phyloP scores from a whole-genome alignment of 176 grass and related monocot species.

The Ensete glaucum region DNA sequence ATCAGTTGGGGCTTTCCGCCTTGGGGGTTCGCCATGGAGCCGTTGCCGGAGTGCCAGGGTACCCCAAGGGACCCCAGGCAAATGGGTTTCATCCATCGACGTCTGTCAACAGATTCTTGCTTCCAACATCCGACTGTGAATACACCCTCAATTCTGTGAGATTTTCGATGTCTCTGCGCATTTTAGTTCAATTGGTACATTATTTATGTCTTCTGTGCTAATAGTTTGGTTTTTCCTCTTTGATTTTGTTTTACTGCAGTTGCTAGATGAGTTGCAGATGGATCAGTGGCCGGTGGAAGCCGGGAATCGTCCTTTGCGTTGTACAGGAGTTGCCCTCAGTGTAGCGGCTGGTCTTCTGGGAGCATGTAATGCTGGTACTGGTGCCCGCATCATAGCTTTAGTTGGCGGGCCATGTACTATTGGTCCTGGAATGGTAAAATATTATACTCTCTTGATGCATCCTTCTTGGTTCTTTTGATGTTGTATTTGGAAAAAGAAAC shows the following conservation, averaged over 20 bases:
- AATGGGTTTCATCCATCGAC: conserved; percentile 57
- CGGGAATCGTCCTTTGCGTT: conserved; percentile 63
- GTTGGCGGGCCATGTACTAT: conserved; percentile 85
- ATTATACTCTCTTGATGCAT: not conserved
- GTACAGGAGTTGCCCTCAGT: conserved; percentile 85
- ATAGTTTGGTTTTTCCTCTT: not conserved
- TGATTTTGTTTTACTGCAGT: conserved; percentile 31
- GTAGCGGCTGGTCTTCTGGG: conserved; percentile 85
- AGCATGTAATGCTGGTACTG: conserved; percentile 78
- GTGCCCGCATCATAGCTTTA: conserved; percentile 80
- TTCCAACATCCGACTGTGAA: conserved; percentile 83
- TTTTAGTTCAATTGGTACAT: not conserved
- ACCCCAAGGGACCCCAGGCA: conserved; percentile 46
- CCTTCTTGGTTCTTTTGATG: not conserved
- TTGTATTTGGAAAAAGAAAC: not conserved
- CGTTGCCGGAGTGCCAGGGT: conserved; percentile 20
- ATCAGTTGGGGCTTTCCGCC: conserved; percentile 74
- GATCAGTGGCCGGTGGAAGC: conserved; percentile 87
- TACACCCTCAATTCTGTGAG: conserved; percentile 76
- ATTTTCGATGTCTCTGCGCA: conserved; percentile 1
- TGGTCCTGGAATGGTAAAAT: conserved; percentile 91
- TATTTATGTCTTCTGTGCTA: not conserved
- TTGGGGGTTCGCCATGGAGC: conserved; percentile 22
- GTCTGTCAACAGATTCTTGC: conserved; percentile 72
- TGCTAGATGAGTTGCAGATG: conserved; percentile 83